A percentile compares a stretch with the other conserved stretches of the same genome.
Evolutionary conservation across 1,139 yeast species (phyloP).

Genomic region (Suhomyces coccinellae): DNA sequence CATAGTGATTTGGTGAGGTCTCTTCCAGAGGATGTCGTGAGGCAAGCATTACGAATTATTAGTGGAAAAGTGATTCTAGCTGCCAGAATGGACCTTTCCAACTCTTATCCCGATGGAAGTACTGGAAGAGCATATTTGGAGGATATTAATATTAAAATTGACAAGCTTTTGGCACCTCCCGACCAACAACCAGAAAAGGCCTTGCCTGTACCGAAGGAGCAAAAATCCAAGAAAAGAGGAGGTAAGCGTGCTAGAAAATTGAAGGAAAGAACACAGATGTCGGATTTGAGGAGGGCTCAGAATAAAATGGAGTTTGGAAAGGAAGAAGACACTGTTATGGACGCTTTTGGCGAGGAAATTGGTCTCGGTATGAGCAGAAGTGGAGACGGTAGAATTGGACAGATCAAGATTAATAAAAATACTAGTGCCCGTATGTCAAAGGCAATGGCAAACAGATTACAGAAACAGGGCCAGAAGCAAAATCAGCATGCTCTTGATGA

Average conservation of each 20-base stretch:
- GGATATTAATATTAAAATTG: conserved; percentile 65
- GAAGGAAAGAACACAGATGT: conserved; percentile 77
- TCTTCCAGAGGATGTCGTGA: conserved; percentile 59
- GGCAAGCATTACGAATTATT: conserved; percentile 74
- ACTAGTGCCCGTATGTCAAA: conserved; percentile 57
- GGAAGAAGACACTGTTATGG: conserved; percentile 61
- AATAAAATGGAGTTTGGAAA: conserved; percentile 84
- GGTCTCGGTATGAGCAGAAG: conserved; percentile 75
- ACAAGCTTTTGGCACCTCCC: conserved; percentile 78
- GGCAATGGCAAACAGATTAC: conserved; percentile 48
- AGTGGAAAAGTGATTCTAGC: conserved; percentile 82
- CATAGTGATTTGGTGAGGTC: conserved; percentile 52
- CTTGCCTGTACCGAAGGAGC: conserved; percentile 78
- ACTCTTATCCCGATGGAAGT: conserved; percentile 49
- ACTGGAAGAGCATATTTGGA: conserved; percentile 58
- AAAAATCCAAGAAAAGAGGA: conserved; percentile 79
- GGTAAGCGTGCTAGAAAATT: conserved; percentile 78
- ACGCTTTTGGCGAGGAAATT: conserved; percentile 74
- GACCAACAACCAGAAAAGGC: conserved; percentile 69
- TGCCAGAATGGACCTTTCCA: conserved; percentile 70
- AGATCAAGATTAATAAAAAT: conserved; percentile 39
- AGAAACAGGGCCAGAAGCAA: conserved; percentile 11
- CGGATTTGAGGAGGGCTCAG: conserved; percentile 80
- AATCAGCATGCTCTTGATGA: conserved; percentile 10
- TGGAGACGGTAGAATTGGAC: conserved; percentile 32